Base-by-base conservation (phyloP, 352 stramenopile species). In the Phytophthora quininea region DNA sequence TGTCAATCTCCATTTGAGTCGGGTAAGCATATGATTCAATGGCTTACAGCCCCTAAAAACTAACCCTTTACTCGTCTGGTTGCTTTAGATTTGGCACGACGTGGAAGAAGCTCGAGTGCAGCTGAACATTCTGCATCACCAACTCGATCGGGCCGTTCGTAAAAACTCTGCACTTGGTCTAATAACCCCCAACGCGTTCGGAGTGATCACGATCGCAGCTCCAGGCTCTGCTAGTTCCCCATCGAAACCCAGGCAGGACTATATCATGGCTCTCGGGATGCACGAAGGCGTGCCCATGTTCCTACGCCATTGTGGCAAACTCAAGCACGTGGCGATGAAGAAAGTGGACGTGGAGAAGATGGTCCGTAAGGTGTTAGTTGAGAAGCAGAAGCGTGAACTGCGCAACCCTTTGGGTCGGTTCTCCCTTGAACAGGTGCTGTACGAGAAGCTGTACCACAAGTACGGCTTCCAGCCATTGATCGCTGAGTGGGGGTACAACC, bases 401-500 rank as follows among this genome's bases (percentile, higher is more conserved):
- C 78, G 84, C 35, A 90, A 86, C 40, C 80, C 80, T 8, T 55
- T 86, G 0, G 54, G 67, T 15, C 69, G 62, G 12, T 70, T 87
- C 12, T 63, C 72, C 9, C 65, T 93, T 4, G 86, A 95, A 27
- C 78, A 93, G 9, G 75, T 90, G 0, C 30, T 95, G 45, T 93
- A 89, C 58, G 86, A 95, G 48, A 88, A 89, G 48, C 72, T 95
- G 48, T 75, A 93, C 52, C 82, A 82, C 48, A 92, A 92, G 64
- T 93, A 90, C 60, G 85, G 84, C 2, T 93, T 93, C 61, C 84
- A 95, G 68, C 83, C 87, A 1, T 64, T 92, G 24, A 88, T 95
- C 35, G 87, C 87, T 3, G 84, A 95, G 67, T 95, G 85, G 85
- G 85, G 86, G n/a, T 95, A 95, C 69, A 95, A 93, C 63, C 76